Evolutionary conservation across 495 filamentous ascomycete genomes (phyloP).

Genomic region (Aspergillus affinis): DNA sequence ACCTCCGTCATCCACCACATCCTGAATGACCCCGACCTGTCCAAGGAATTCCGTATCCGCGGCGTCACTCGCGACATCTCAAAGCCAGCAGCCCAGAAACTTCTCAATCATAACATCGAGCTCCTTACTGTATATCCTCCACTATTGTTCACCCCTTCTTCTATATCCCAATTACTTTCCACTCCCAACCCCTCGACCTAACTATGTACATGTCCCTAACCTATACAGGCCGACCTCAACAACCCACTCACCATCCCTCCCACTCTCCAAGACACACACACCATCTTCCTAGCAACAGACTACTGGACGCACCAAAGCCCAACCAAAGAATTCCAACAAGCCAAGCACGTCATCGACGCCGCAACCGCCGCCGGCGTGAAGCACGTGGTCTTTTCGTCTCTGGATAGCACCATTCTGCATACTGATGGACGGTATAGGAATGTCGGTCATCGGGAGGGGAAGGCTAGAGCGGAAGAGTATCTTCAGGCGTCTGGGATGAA

Average conservation of each 20-base stretch:
- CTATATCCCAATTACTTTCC: background rate
- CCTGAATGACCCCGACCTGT: conserved; percentile 25
- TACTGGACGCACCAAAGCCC: conserved; percentile 20
- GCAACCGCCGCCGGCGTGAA: conserved; percentile 29
- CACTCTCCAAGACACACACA: conserved; percentile 37
- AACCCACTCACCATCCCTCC: conserved; percentile 47
- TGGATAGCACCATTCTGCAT: conserved; percentile 17
- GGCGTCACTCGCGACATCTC: conserved; percentile 31
- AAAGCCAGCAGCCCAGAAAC: conserved; percentile 24
- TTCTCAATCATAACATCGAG: conserved; percentile 19
- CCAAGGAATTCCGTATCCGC: conserved; percentile 39
- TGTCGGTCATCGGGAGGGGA: conserved; percentile 34
- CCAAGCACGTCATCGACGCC: conserved; percentile 55
- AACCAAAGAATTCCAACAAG: conserved; percentile 46
- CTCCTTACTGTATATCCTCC: conserved; percentile 19
- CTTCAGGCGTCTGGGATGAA: conserved; percentile 43
- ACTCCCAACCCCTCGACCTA: background rate
- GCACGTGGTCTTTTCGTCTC: conserved; percentile 29
- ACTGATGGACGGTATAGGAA: conserved; percentile 21
- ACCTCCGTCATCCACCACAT: conserved; percentile 29
- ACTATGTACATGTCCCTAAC: background rate
- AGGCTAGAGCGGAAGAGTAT: conserved; percentile 42
- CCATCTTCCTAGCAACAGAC: conserved; percentile 24
- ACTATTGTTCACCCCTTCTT: background rate
- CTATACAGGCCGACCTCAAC: conserved; percentile 44